phyloP scores from a whole-genome alignment of 129 eudicot species.

The Ambrosia artemisiifolia region DNA sequence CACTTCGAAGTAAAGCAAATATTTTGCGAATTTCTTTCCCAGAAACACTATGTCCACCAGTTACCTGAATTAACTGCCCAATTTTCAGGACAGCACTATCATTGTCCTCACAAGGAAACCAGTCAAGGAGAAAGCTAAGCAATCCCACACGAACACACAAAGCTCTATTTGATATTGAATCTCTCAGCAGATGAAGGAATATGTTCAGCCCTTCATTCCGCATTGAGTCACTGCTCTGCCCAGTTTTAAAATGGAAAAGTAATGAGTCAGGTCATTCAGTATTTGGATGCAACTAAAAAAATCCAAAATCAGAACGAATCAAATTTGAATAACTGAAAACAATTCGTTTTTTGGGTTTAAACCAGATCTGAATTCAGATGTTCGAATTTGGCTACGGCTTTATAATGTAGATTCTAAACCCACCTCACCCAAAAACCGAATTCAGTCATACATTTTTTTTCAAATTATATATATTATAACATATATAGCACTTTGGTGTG shows the following conservation, averaged over 20 bases:
- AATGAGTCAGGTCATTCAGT: constrained; percentile 31
- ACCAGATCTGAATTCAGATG: not conserved
- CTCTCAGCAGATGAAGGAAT: constrained; percentile 80
- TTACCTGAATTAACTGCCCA: constrained; percentile 84
- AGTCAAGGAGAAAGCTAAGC: constrained; percentile 91
- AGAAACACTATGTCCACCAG: constrained; percentile 96
- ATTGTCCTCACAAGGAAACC: constrained; percentile 80
- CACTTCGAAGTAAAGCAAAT: constrained; percentile 88
- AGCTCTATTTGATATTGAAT: constrained; percentile 87
- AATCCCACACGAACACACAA: constrained; percentile 93
- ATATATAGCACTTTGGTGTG: not conserved
- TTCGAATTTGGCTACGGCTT: not conserved
- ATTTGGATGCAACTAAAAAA: not conserved
- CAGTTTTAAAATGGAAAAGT: constrained; percentile 40
- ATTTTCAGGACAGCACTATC: constrained; percentile 63
- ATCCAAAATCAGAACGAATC: not conserved
- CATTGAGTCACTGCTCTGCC: constrained; percentile 96
- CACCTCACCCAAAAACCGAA: not conserved
- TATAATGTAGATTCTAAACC: not conserved
- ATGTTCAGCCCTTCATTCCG: constrained; percentile 78
- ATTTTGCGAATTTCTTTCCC: constrained; percentile 97
- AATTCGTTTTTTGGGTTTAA: not conserved
- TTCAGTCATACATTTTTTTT: not conserved
- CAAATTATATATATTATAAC: not conserved
- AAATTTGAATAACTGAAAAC: not conserved